Conservation (phyloP, 352 stramenopile genomes). For the Globisporangium orthogonon region DNA sequence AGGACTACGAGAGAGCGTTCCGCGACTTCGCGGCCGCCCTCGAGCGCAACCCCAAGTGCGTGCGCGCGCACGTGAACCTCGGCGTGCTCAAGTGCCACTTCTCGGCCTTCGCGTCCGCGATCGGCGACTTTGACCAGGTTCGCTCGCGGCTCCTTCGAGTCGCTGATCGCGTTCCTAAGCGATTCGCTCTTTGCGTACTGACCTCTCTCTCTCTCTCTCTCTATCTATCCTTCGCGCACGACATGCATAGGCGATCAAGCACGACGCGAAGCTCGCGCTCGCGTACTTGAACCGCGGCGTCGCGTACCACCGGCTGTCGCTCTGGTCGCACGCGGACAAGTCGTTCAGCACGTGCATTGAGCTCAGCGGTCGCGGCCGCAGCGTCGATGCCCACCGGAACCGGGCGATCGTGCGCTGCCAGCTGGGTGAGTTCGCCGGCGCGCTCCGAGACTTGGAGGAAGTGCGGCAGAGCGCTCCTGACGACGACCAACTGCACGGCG, state of each 20-base stretch:
- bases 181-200: no score
- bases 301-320: slow-evolving; percentile 56
- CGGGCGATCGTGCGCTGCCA: slow-evolving; percentile 60
- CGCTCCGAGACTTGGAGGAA: slow-evolving; percentile 56
- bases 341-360: slow-evolving; percentile 55
- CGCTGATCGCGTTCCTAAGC: no score
- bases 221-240: no score
- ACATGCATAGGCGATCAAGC: slow-evolving; percentile 27
- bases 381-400: slow-evolving; percentile 58
- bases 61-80: slow-evolving; percentile 48
- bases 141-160: not conserved
- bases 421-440: slow-evolving; percentile 39
- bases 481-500: slow-evolving; percentile 64
- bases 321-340: slow-evolving; percentile 57
- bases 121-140: slow-evolving; percentile 59
- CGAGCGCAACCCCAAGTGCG: slow-evolving; percentile 37
- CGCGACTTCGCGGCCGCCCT: slow-evolving; percentile 49
- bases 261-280: slow-evolving; percentile 26
- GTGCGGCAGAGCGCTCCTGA: slow-evolving; percentile 59
- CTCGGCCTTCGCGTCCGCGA: slow-evolving; percentile 45
- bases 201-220: no score
- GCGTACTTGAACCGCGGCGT: slow-evolving; percentile 65
- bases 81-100: slow-evolving; percentile 83
- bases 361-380: slow-evolving; percentile 24
- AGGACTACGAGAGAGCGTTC: slow-evolving; percentile 60